Conservation (phyloP, 169 alveolate species). For the Cryptosporidium viatorum region DNA sequence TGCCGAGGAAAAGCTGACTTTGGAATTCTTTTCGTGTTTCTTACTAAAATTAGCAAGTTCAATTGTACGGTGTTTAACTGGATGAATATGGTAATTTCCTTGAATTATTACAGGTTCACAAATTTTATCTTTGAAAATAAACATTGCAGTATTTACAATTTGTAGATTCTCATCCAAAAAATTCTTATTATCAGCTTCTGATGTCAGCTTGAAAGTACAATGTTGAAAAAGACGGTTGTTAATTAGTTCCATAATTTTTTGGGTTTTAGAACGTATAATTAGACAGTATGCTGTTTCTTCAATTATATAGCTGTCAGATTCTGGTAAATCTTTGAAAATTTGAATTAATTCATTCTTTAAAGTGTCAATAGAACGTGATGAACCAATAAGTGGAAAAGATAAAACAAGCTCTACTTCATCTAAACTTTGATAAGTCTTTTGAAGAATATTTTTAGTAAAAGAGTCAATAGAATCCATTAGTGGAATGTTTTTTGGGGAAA, state of each 20-base stretch:
- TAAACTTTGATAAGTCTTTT: background rate
- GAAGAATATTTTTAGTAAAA: background rate
- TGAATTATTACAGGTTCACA: slow-evolving; percentile 65
- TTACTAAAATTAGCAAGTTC: background rate
- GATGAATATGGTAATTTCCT: slow-evolving; percentile 22
- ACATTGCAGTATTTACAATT: slow-evolving; percentile 60
- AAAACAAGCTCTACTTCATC: background rate
- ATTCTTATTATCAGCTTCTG: background rate
- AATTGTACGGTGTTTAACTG: slow-evolving; percentile 29
- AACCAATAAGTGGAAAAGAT: slow-evolving; percentile 48
- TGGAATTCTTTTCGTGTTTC: slow-evolving; percentile 1
- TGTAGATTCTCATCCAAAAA: background rate
- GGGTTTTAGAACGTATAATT: background rate
- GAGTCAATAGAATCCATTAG: slow-evolving; percentile 26
- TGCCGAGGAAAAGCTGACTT: background rate
- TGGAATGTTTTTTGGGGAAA: slow-evolving; percentile 57
- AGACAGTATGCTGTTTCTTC: slow-evolving; percentile 16
- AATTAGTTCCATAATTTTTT: slow-evolving; percentile 8
- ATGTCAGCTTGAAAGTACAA: slow-evolving; percentile 14
- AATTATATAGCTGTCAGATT: background rate
- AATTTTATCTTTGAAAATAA: slow-evolving; percentile 36
- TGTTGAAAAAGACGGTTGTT: slow-evolving; percentile 58
- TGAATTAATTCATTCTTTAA: background rate
- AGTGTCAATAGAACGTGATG: background rate
- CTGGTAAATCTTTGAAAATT: background rate